Evolutionary conservation across 2,329 filamentous ascomycete species (phyloP), one percentile per base, ranked within the genome.

Genomic region (Paraphoma chrysanthemicola): DNA sequence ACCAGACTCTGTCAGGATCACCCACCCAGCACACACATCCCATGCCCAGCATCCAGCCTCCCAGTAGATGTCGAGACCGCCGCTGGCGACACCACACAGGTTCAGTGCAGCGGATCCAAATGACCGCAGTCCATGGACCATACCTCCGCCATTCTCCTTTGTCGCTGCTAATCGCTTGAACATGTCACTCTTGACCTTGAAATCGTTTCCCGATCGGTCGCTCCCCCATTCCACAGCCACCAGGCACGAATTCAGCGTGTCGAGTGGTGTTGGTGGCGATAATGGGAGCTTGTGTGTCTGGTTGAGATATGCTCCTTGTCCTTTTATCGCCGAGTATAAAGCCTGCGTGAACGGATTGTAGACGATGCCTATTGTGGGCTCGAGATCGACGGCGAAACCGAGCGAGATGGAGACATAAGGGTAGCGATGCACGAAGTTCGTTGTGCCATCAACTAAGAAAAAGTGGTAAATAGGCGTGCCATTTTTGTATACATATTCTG

Each of bases 11-110:
- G 80, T 79, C 28, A 94, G 78, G 57, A 94, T 88, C 55, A 88
- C 87, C 91, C 90, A 93, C 0, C 88, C 91, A 5, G 91, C 91
- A 70, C 89, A 91, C 2, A 94, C 91, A 73, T 94, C 91, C 91
- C 91, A 94, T 1, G 90, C 90, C 85, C 90, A 94, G 75, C 90
- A 92, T 0, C 91, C 91, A 38, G 89, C 90, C 78, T 94, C 91
- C 91, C 91, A 94, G 73, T 92, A 94, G 18, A 86, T 68, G 72
- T 94, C 91, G 28, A 92, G 66, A 73, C 87, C 83, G 0, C 91
- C 91, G 9, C 86, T 85, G 2, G 91, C 91, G 3, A 92, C 88
- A 39, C 83, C 84, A 54, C 89, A 91, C 16, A 93, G 76, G 74
- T 93, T 93, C 67, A 94, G 79, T 41, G 91, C 91, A 7, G 91